Percentiles rank a stretch among this genome's conserved stretches.
These are phyloP conservation scores for Microdochium trichocladiopsis DNA, from an alignment of 2,329 filamentous ascomycete genomes.

Conservation along the genomic window DNA sequence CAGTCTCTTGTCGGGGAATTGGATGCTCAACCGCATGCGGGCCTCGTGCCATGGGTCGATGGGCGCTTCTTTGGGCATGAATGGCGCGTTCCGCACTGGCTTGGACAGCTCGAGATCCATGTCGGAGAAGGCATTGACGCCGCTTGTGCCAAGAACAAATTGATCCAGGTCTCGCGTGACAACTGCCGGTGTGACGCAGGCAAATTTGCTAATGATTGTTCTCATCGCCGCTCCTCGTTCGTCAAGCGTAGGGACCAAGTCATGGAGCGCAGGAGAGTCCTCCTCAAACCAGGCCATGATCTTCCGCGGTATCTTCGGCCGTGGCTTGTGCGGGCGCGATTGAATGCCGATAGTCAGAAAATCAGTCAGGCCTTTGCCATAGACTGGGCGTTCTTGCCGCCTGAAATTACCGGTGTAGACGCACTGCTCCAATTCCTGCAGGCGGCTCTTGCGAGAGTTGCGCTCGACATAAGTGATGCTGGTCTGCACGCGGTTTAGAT, in stretches of 20 bases:
- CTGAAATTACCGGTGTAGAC: slow-evolving; percentile 76
- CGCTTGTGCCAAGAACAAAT: slow-evolving; percentile 56
- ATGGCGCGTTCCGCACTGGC: slow-evolving; percentile 48
- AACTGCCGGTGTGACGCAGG: slow-evolving; percentile 84
- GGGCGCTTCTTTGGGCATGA: slow-evolving; percentile 46
- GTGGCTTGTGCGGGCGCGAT: slow-evolving; percentile 50
- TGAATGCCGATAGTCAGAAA: slow-evolving; percentile 60
- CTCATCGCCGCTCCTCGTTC: slow-evolving; percentile 68
- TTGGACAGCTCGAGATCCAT: slow-evolving; percentile 50
- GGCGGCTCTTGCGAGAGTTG: slow-evolving; percentile 58
- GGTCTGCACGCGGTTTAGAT: slow-evolving; percentile 61
- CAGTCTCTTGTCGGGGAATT: slow-evolving; percentile 94
- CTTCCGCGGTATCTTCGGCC: slow-evolving; percentile 52
- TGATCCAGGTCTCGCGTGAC: slow-evolving; percentile 71
- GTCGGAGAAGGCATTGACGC: slow-evolving; percentile 49
- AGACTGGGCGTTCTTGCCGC: slow-evolving; percentile 73
- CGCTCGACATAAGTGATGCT: slow-evolving; percentile 69
- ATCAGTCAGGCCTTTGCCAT: slow-evolving; percentile 72
- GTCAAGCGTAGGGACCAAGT: slow-evolving; percentile 67
- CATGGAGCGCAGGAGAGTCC: slow-evolving; percentile 54
- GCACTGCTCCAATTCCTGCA: slow-evolving; percentile 73
- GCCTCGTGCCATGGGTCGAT: slow-evolving; percentile 88
- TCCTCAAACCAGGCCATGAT: slow-evolving; percentile 71
- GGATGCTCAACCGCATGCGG: slow-evolving; percentile 86
- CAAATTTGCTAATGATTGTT: slow-evolving; percentile 76